Conservation (phyloP, 2,329 filamentous ascomycete species). For the Aureobasidium namibiae region DNA sequence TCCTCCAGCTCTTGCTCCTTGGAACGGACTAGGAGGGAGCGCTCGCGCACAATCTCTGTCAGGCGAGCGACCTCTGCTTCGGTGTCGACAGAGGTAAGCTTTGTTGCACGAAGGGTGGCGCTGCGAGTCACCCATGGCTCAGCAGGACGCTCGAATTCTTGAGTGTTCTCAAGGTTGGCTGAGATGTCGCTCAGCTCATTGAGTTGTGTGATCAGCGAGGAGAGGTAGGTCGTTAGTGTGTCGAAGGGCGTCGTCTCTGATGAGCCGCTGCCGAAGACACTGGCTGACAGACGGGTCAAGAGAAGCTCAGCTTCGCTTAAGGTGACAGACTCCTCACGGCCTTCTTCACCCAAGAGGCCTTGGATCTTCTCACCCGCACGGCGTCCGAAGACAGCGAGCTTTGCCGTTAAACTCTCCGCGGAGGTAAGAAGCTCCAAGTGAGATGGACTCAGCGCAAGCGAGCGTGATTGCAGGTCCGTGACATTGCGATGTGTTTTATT, state of each 20-base stretch:
- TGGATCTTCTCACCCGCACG: conserved; percentile 60
- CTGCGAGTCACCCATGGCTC: conserved; percentile 80
- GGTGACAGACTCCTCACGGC: conserved; percentile 57
- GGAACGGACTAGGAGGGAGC: conserved; percentile 45
- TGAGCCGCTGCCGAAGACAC: conserved; percentile 41
- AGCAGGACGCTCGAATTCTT: conserved; percentile 58
- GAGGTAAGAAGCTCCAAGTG: conserved; percentile 62
- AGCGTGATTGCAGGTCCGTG: conserved; percentile 68
- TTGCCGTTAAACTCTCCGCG: conserved; percentile 56
- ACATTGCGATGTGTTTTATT: conserved; percentile 70
- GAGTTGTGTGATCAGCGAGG: conserved; percentile 54
- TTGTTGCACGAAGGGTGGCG: conserved; percentile 72
- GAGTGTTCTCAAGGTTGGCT: conserved; percentile 35
- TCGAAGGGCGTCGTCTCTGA: conserved; percentile 61
- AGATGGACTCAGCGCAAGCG: conserved; percentile 62
- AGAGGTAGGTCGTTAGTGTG: conserved; percentile 59
- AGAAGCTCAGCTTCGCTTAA: conserved; percentile 57
- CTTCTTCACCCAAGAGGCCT: conserved; percentile 61
- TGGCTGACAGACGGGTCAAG: conserved; percentile 50
- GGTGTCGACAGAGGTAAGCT: conserved; percentile 69
- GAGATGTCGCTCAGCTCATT: conserved; percentile 60
- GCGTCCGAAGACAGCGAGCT: conserved; percentile 58
- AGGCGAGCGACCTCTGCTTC: conserved; percentile 77
- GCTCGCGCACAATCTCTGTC: conserved; percentile 71
- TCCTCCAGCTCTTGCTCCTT: conserved; percentile 76